phyloP scores from a whole-genome alignment of 306 rosid genomes.

The Styphnolobium japonicum region DNA sequence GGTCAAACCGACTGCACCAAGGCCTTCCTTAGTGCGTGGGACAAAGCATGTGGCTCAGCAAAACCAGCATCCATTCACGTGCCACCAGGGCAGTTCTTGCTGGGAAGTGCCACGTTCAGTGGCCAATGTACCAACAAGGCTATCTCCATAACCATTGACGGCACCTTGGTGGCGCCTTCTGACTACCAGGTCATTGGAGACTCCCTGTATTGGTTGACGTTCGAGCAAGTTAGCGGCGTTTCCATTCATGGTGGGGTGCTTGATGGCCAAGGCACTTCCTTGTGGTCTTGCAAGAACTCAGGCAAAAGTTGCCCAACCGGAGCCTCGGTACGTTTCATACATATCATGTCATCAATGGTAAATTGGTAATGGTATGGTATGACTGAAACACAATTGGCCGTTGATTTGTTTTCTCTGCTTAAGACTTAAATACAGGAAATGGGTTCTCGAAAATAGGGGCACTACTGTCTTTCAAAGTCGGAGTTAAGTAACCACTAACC shows the following conservation, averaged over 20 bases:
- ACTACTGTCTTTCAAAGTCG: background rate
- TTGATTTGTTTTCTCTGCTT: background rate
- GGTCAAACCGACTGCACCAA: conserved; percentile 38
- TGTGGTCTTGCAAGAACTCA: conserved; percentile 50
- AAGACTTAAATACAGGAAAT: background rate
- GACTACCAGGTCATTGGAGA: conserved; percentile 28
- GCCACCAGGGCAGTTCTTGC: conserved; percentile 43
- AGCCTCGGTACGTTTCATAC: conserved; percentile 40
- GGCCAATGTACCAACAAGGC: conserved; percentile 25
- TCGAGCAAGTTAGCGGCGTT: conserved; percentile 35
- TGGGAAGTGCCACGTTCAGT: conserved; percentile 6
- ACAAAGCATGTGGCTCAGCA: conserved; percentile 31
- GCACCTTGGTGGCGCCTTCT: conserved; percentile 42
- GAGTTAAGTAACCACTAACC: no score
- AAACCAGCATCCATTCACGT: conserved; percentile 21
- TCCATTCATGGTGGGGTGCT: conserved; percentile 45
- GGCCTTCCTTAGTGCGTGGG: conserved; percentile 46
- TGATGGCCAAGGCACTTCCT: conserved; percentile 39
- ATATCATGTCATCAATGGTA: no score
- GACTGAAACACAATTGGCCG: background rate
- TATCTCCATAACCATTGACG: conserved; percentile 36
- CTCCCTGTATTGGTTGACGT: conserved; percentile 31
- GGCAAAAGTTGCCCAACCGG: conserved; percentile 37
- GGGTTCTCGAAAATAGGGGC: background rate
- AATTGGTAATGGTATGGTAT: background rate